These are phyloP conservation scores for Hypoxylon fuscum DNA, from an alignment of 495 filamentous ascomycete genomes.

Conservation along the genomic window DNA sequence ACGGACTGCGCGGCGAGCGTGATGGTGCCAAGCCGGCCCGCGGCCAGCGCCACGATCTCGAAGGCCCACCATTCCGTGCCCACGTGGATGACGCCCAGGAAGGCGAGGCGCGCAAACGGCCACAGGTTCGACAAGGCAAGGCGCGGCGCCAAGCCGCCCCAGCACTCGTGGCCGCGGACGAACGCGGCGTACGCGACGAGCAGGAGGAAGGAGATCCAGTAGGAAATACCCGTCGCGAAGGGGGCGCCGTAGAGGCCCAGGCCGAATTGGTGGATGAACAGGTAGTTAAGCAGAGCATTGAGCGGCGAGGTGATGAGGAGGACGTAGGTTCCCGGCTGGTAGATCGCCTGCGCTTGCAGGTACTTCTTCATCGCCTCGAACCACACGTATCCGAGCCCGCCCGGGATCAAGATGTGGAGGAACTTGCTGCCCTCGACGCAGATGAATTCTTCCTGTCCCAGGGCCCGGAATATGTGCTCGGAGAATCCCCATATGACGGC, in stretches of 20 bases:
- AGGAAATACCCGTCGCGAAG: constrained; percentile 82
- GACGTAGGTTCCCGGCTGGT: constrained; percentile 88
- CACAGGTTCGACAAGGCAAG: constrained; percentile 70
- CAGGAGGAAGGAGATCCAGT: constrained; percentile 85
- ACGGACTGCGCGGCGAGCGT: constrained; percentile 88
- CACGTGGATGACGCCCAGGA: constrained; percentile 85
- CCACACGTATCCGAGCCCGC: constrained; percentile 89
- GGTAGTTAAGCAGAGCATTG: constrained; percentile 78
- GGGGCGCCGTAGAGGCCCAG: constrained; percentile 83
- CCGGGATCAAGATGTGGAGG: constrained; percentile 80
- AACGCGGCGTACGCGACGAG: constrained; percentile 81
- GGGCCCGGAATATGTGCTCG: constrained; percentile 74
- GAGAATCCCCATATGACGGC: constrained; percentile 80
- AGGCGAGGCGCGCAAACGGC: constrained; percentile 79
- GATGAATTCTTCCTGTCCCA: constrained; percentile 84
- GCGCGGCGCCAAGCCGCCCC: constrained; percentile 78
- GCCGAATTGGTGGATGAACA: constrained; percentile 77
- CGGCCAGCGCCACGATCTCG: constrained; percentile 92
- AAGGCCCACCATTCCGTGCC: constrained; percentile 98
- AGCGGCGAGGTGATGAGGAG: constrained; percentile 84
- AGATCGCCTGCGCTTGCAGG: constrained; percentile 89
- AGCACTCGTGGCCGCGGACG: constrained; percentile 76
- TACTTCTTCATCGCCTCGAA: constrained; percentile 95
- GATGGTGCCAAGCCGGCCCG: constrained; percentile 83
- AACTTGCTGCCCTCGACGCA: constrained; percentile 79